Evolutionary conservation across 2,329 filamentous ascomycete genomes (phyloP), one percentile per base, ranked within the genome.

Genomic region (Ophiostoma australiae): DNA sequence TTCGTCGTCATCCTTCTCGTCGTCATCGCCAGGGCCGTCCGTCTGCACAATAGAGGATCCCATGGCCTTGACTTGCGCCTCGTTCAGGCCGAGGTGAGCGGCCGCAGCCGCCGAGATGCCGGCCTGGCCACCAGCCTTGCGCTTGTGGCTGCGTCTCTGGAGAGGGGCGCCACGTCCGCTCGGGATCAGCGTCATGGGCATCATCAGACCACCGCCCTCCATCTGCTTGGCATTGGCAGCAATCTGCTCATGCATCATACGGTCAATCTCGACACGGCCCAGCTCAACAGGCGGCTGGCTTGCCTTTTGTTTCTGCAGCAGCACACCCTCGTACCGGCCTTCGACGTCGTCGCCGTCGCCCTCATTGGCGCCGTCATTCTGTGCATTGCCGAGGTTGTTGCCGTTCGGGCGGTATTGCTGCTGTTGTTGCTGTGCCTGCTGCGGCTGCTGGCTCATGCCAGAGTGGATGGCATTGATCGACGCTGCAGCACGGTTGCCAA

Each of bases 311-410:
- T 85, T 83, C 73, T 85, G 84, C 76, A 90, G 82, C 63, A 92
- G 80, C 58, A 91, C 81, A 10, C 85, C 87, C 71, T 85, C 81
- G 52, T 86, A 86, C 3, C 85, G 84, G 71, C 84, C 83, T 41
- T 97, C 94, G 15, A 48, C 58, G 84, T 97, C 94, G 5, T 39
- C 70, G 84, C 84, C 84, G 84, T 97, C 94, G 5, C 39, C 70
- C 84, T 84, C 84, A 73, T 89, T 90, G 67, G 80, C 83, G 69
- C 94, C 94, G 77, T 98, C 94, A 17, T 90, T 90, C 79, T 97
- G 91, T 33, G 88, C 81, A 35, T 78, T 58, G 52, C 39, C 70
- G 35, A 5, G 41, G 55, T 48, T 74, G 72, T 52, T 74, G 75
- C 33, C 33, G 63, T 35, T 74, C 72, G 71, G 72, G 13, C 70